phyloP scores from a whole-genome alignment of 2,329 filamentous ascomycete species.

The Chaetomiaceae sp. region DNA sequence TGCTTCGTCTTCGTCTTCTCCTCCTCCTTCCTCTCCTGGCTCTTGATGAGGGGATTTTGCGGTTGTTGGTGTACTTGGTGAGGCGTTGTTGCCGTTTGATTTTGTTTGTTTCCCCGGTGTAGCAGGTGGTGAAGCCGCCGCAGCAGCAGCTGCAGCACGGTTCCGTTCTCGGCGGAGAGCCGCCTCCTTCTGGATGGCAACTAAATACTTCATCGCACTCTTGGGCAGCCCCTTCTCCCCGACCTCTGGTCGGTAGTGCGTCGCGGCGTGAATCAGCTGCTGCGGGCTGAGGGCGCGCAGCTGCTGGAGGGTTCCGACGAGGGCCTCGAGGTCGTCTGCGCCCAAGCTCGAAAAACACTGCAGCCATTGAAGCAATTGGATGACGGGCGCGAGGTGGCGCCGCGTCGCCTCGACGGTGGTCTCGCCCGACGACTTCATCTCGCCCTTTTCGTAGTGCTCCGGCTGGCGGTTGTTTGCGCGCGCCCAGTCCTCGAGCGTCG shows the following conservation, averaged over 20 bases:
- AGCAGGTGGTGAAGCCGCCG: slow-evolving; percentile 37
- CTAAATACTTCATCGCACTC: slow-evolving; percentile 79
- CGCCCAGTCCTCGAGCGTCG: slow-evolving; percentile 92
- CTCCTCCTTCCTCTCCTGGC: slow-evolving; percentile 29
- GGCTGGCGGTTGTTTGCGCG: slow-evolving; percentile 87
- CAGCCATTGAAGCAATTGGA: slow-evolving; percentile 93
- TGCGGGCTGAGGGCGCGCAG: slow-evolving; percentile 78
- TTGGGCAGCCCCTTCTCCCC: slow-evolving; percentile 90
- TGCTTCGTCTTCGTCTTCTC: slow-evolving; percentile 63
- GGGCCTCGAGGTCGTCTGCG: slow-evolving; percentile 76
- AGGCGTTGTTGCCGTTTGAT: no score
- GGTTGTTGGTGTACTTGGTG: slow-evolving; percentile 38
- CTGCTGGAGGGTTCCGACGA: slow-evolving; percentile 85
- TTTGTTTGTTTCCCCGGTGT: slow-evolving; percentile 38
- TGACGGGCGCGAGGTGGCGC: slow-evolving; percentile 80
- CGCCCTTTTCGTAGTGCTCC: slow-evolving; percentile 92
- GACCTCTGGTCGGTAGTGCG: slow-evolving; percentile 90
- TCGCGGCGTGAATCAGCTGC: slow-evolving; percentile 86
- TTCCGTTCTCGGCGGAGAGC: slow-evolving; percentile 54
- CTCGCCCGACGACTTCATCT: slow-evolving; percentile 79
- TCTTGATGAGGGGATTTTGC: slow-evolving; percentile 20
- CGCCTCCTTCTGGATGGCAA: slow-evolving; percentile 72
- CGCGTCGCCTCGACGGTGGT: slow-evolving; percentile 79
- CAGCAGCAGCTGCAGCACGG: slow-evolving; percentile 43
- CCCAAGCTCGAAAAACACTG: slow-evolving; percentile 95